Evolutionary conservation across 208 protist species (phyloP).

Genomic region (Leishmania gerbilli): DNA sequence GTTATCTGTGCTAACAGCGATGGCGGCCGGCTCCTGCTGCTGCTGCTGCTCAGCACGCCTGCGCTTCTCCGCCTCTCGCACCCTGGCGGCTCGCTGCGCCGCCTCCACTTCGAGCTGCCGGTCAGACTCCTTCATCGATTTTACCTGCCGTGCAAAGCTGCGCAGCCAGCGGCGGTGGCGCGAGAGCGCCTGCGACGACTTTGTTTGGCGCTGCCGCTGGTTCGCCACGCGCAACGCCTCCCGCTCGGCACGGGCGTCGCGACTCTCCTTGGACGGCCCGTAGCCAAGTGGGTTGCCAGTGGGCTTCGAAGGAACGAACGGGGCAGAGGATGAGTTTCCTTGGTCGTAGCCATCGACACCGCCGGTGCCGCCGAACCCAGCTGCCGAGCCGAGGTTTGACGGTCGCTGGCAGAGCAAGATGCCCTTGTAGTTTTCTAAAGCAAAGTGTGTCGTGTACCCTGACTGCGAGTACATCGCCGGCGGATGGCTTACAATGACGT

Average conservation of each 20-base stretch:
- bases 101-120: slow-evolving; percentile 64
- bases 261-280: slow-evolving; percentile 64
- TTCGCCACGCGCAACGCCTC: slow-evolving; percentile 55
- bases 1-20: background rate
- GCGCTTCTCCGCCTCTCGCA: slow-evolving; percentile 44
- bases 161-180: slow-evolving; percentile 86
- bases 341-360: background rate
- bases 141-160: slow-evolving; percentile 79
- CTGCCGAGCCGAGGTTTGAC: slow-evolving; percentile 33
- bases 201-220: slow-evolving; percentile 38
- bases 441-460: slow-evolving; percentile 41
- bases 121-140: slow-evolving; percentile 80
- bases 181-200: slow-evolving; percentile 59
- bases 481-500: slow-evolving; percentile 88
- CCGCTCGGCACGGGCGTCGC: slow-evolving; percentile 47
- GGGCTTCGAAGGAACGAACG: slow-evolving; percentile 66
- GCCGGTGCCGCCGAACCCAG: slow-evolving; percentile 9
- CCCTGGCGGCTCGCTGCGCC: slow-evolving; percentile 46
- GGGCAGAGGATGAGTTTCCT: slow-evolving; percentile 2
- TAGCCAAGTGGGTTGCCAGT: slow-evolving; percentile 63
- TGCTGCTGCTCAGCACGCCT: slow-evolving; percentile 19
- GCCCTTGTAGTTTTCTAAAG: slow-evolving; percentile 92
- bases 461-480: slow-evolving; percentile 73
- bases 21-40: slow-evolving; percentile 6
- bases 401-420: slow-evolving; percentile 88